These are phyloP conservation scores for Diaporthe capsici DNA, from an alignment of 2,329 filamentous ascomycete species.

Conservation along the genomic window DNA sequence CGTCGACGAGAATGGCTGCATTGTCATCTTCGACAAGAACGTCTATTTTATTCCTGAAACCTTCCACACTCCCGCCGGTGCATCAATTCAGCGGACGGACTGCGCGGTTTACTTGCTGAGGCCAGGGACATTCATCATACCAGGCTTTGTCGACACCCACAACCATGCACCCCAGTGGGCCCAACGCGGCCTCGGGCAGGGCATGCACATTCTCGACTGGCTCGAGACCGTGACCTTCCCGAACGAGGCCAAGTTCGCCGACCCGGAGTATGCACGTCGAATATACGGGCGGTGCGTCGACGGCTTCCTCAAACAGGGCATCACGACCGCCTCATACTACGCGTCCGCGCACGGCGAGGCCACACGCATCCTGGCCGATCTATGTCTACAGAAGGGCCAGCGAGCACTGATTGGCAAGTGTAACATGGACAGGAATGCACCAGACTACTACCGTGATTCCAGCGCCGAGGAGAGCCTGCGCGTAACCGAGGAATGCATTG, in stretches of 20 bases:
- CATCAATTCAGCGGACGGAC: constrained; percentile 39
- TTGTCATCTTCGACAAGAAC: constrained; percentile 46
- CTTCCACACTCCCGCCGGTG: constrained; percentile 36
- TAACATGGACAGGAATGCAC: constrained; percentile 72
- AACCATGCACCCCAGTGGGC: constrained; percentile 75
- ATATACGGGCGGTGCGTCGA: constrained; percentile 67
- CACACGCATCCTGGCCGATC: constrained; percentile 69
- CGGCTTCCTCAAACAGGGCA: constrained; percentile 72
- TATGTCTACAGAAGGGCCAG: constrained; percentile 67
- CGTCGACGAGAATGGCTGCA: constrained; percentile 47
- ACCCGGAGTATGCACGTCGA: constrained; percentile 64
- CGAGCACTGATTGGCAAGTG: constrained; percentile 74
- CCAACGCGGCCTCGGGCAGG: constrained; percentile 63
- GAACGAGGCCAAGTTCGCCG: constrained; percentile 72
- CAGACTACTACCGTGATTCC: constrained; percentile 66
- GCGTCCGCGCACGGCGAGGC: constrained; percentile 68
- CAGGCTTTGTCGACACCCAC: constrained; percentile 76
- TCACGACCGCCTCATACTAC: constrained; percentile 75
- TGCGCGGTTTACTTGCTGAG: constrained; percentile 50
- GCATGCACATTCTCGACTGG: constrained; percentile 73
- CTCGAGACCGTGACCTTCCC: constrained; percentile 75
- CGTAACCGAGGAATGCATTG: constrained; percentile 65
- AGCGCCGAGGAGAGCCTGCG: constrained; percentile 61
- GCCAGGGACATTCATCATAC: constrained; percentile 67
- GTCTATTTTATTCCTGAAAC: constrained; percentile 29